These are phyloP conservation scores for Melanogaster broomeanus DNA, from an alignment of 768 basidiomycete species.

Conservation along the genomic window DNA sequence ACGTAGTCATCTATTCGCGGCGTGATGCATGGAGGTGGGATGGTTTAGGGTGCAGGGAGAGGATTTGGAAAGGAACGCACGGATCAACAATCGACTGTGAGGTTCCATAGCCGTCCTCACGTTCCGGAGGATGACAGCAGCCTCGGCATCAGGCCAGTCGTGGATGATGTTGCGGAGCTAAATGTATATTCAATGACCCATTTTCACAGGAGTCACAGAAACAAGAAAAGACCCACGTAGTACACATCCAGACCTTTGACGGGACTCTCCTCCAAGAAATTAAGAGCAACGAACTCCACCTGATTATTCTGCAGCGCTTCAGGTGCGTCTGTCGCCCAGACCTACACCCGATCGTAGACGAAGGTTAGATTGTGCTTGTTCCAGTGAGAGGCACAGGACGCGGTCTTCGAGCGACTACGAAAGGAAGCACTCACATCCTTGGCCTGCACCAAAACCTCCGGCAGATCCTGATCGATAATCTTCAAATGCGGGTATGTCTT, in stretches of 20 bases:
- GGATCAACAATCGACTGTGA: slow-evolving; percentile 33
- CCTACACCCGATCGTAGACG: not conserved
- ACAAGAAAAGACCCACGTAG: slow-evolving; percentile 23
- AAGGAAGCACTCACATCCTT: slow-evolving; percentile 13
- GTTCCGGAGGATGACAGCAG: slow-evolving; percentile 30
- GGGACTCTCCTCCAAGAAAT: slow-evolving; percentile 21
- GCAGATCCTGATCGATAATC: slow-evolving; percentile 30
- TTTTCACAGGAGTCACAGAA: not conserved
- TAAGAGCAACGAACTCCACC: slow-evolving; percentile 16
- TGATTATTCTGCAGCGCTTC: slow-evolving; percentile 16
- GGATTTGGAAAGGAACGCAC: slow-evolving; percentile 15
- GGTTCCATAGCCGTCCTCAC: slow-evolving; percentile 30
- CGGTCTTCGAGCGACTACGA: not conserved
- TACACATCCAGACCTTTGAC: slow-evolving; percentile 22
- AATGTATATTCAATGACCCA: not conserved
- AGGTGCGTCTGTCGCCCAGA: slow-evolving; percentile 18
- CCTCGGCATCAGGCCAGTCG: slow-evolving; percentile 39
- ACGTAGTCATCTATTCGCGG: slow-evolving; percentile 21
- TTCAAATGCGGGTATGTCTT: slow-evolving; percentile 28
- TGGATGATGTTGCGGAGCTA: slow-evolving; percentile 33
- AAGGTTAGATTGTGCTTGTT: not conserved
- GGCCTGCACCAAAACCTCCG: slow-evolving; percentile 24
- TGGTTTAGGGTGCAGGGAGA: too few relatives aligned
- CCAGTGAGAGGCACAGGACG: not conserved
- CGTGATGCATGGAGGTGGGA: not conserved